Base-by-base conservation (phyloP, 352 stramenopile species). In the Aphanomyces euteiches region DNA sequence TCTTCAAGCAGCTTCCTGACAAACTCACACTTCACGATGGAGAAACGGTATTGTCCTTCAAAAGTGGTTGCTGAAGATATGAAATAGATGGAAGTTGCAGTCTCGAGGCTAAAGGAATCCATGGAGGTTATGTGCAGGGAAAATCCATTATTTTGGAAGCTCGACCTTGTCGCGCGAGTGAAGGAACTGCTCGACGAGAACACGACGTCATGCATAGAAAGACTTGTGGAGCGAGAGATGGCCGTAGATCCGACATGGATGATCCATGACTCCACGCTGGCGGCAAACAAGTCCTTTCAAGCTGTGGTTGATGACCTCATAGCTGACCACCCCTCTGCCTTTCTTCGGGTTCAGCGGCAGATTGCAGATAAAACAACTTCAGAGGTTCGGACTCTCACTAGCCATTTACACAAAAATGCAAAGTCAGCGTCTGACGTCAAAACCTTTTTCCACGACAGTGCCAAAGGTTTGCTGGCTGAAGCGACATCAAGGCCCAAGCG, bases 81-180 rank as follows among this genome's bases (percentile, higher is more conserved):
- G 47, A 38, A n/a, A 28, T 61, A 70, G 64, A 37, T 70, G 36
- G 64, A 70, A 4, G 64, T 47, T 19, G 64, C 64, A 5, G 38
- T 70, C 17, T 2, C 10, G 37, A 54, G 64, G 21, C 19, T 70
- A 21, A 37, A 50, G 10, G 8, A 5, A 21, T 19, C 39, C 4
- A 12, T 70, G 45, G 17, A 70, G 21, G 8, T 8, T n/a, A 40
- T 70, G 37, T 38, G n/a, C 17, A 43, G 12, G 19, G 19, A 34
- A 10, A 53, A 19, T 10, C 47, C 64, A 3, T 17, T 19, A 19
- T 70, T 70, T 34, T 70, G 64, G 64, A 47, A 64, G 8, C 48
- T 70, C 37, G n/a, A 17, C n/a, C 54, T 54, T 28, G 54, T 64
- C 6, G 40, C 13, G 4, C 54, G 53, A 5, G 37, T 70, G 34